Percentiles rank a stretch among this genome's conserved stretches.
Evolutionary conservation across 352 stramenopile genomes (phyloP).

Genomic region (Elongisporangium anandrum): DNA sequence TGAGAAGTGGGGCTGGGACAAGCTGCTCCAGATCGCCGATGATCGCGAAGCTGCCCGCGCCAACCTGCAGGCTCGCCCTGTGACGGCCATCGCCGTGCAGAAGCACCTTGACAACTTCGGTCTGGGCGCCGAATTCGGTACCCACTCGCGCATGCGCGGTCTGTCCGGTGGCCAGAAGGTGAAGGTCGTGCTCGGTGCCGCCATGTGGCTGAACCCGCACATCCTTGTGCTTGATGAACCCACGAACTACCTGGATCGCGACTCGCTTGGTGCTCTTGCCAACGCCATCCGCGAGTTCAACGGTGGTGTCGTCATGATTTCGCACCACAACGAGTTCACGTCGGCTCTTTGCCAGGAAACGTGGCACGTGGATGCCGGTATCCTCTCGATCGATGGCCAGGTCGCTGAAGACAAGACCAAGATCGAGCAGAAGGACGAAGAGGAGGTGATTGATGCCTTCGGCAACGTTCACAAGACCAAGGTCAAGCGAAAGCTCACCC

Average conservation of each 20-base stretch:
- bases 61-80: constrained; percentile 91
- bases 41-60: constrained; percentile 92
- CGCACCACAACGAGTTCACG: constrained; percentile 97
- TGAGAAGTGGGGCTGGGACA: constrained; percentile 97
- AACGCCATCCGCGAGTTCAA: constrained; percentile 96
- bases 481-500: constrained; percentile 88
- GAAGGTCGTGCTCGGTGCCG: constrained; percentile 96
- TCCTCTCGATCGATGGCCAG: constrained; percentile 84
- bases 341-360: constrained; percentile 91
- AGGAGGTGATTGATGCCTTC: constrained; percentile 78
- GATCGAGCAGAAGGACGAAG: constrained; percentile 88
- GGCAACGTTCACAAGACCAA: constrained; percentile 86
- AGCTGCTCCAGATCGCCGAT: constrained; percentile 94
- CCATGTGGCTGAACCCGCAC: constrained; percentile 96
- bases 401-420: constrained; percentile 85
- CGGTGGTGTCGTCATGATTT: constrained; percentile 97
- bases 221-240: constrained; percentile 95
- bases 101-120: constrained; percentile 97
- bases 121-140: constrained; percentile 95
- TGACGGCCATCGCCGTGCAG: constrained; percentile 95
- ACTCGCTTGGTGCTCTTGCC: constrained; percentile 95
- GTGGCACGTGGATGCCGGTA: constrained; percentile 91
- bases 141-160: constrained; percentile 97
- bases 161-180: constrained; percentile 98
- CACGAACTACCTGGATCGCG: constrained; percentile 96